Conservation (phyloP, 805 yeast species). For the Saturnispora gosingensis region DNA sequence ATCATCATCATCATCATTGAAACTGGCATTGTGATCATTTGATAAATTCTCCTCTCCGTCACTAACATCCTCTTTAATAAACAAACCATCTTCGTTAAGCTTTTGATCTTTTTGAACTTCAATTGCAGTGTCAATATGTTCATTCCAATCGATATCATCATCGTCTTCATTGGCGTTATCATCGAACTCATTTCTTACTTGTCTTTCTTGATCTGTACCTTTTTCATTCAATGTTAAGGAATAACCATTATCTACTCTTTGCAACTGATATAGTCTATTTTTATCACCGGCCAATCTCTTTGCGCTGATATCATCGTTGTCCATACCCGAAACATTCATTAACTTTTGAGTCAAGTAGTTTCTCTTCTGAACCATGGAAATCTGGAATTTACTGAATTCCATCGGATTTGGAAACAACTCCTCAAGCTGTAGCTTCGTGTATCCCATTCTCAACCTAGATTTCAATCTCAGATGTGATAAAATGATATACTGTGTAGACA, state of each 20-base stretch:
- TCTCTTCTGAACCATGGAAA: conserved; percentile 84
- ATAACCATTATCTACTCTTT: conserved; percentile 78
- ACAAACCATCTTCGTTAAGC: not conserved
- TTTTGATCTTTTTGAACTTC: not conserved
- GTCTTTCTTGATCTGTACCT: conserved; percentile 32
- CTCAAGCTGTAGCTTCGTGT: conserved; percentile 79
- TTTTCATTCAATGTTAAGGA: conserved; percentile 45
- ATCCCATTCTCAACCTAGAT: conserved; percentile 92
- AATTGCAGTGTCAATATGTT: conserved; percentile 1
- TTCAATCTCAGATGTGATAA: conserved; percentile 72
- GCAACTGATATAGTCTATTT: conserved; percentile 64
- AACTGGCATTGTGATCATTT: conserved; percentile 11
- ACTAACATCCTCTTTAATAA: conserved; percentile 10
- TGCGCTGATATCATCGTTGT: conserved; percentile 30
- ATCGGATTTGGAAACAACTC: conserved; percentile 71
- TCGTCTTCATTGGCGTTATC: conserved; percentile 32
- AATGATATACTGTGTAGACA: conserved; percentile 80
- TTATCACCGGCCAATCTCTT: conserved; percentile 77
- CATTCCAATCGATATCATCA: conserved; percentile 12
- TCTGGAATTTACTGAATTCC: conserved; percentile 90
- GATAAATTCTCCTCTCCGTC: conserved; percentile 25
- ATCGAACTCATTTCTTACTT: conserved; percentile 11
- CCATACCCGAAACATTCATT: conserved; percentile 78
- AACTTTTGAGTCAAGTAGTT: conserved; percentile 82
- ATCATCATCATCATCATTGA: conserved; percentile 31